Conservation (phyloP, 192 early-diverging fungal species). For the Bifiguratus adelaidae region DNA sequence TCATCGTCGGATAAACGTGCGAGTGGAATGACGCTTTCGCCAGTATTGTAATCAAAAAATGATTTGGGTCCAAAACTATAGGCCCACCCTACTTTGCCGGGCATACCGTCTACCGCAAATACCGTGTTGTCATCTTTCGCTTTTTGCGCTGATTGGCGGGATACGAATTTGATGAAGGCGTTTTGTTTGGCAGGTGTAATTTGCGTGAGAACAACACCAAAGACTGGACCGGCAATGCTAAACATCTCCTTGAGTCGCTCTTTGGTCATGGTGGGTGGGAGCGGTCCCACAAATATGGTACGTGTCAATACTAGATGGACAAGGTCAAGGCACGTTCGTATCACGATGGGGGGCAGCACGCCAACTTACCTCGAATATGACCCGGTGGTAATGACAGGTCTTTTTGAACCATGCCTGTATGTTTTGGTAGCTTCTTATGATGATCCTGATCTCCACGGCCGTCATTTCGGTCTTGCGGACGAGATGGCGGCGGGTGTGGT, state of each 20-base stretch:
- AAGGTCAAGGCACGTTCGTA: neutral
- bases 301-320: constrained; percentile 14
- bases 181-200: constrained; percentile 2
- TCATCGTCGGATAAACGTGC: constrained; percentile 10
- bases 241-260: constrained; percentile 11
- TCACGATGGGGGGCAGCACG: neutral
- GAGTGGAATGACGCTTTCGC: constrained; percentile 17
- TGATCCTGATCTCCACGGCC: too few relatives aligned
- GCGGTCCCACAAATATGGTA: constrained; percentile 21
- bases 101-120: constrained; percentile 3
- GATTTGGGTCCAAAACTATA: constrained; percentile 24
- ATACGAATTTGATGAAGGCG: constrained; percentile 8
- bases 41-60: constrained; percentile 19
- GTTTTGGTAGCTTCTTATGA: too few relatives aligned
- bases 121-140: constrained; percentile 5
- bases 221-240: constrained; percentile 12
- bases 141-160: constrained; percentile 2
- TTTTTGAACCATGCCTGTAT: too few relatives aligned
- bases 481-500: too few relatives aligned
- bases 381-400: constrained; percentile 12
- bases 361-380: constrained; percentile 13
- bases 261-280: constrained; percentile 11
- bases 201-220: neutral
- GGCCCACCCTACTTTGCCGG: constrained; percentile 21
- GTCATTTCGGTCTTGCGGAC: too few relatives aligned